Base-by-base conservation (phyloP, 164 flowering plant genomes). In the Pachysandra terminalis region DNA sequence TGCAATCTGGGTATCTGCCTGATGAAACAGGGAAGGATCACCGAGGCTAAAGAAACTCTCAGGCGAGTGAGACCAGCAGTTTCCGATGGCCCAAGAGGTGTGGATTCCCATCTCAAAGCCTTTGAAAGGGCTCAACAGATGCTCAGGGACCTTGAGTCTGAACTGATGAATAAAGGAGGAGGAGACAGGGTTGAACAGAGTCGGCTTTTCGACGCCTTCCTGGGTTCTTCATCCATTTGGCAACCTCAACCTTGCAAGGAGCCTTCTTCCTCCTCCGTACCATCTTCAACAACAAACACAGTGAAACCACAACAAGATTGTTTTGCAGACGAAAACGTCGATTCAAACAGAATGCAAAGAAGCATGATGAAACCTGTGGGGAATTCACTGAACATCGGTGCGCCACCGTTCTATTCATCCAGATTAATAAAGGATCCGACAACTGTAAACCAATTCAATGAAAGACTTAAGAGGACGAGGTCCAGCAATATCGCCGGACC, bases 121-220 rank as follows among this genome's bases (percentile, higher is more conserved):
- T 96, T 86, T 69, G 98, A 96, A 76, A 86, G 98, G 64, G 99
- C 99, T 12, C 99, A 91, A 65, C 96, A 96, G 61, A 96, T 96
- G 99, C 93, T 93, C 45, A 65, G 75, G 10, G 97, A 96, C 62
- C 90, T 96, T 3, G 97, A 91, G 65, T 89, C 91, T 4, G 96
- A 84, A 59, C 75, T 83, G 80, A 85, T 87, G 93, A 85, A 78
- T 21, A 78, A 76, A n/a, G 88, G 81, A 17, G n/a, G n/a, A n/a
- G 85, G 80, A 4, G 95, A 86, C 64, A 58, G 82, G 24, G 79
- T 89, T 13, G 91, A 90, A 40, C 91, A 89, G 76, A 81, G 91
- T 35, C 79, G 81, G 73, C 87, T 88, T 52, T 94, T 91, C 68
- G 87, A 94, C 58, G 82, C 87, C 16, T 86, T 91, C 57, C 82